Evolutionary conservation across 805 yeast species (phyloP), one percentile per base, ranked within the genome.

Genomic region (Nakazawaea ernobii): DNA sequence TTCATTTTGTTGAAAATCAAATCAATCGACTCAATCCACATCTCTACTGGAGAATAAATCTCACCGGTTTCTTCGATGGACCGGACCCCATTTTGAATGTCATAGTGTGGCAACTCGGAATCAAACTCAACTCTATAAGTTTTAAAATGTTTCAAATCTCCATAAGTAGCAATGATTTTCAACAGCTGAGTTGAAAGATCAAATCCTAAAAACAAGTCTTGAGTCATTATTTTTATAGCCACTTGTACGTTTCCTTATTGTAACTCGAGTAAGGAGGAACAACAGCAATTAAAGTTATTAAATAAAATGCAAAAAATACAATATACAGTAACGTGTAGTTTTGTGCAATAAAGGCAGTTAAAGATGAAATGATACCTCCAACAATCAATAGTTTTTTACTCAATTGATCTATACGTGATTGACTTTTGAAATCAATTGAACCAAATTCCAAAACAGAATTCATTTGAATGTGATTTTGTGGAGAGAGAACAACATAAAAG

Each of bases 161-260:
- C 73, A 59, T 80, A 69, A 30, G 86, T 77, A 26, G 84, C 82
- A 38, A 89, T 74, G 39, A 86, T 76, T 62, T 90, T 90, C 56
- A 91, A 67, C 59, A 89, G 96, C 61, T 90, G 97, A 13, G 97
- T 90, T 1, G 96, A 87, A 27, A 91, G 71, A 61, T 91, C 97
- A 56, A 89, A 79, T 1, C 97, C 97, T 50, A 86, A 63, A 58
- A 65, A 82, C 28, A 71, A 57, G 36, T 58, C 61, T 55, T 29
- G 30, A 44, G 51, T 50, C 46, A 52, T 33, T 27, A 29, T n/a
- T 20, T 52, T 39, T 58, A 53, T 32, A 77, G 68, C 79, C 82
- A 84, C 54, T 59, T 61, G 27, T 71, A 65, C 32, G 77, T 77
- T 49, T 75, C 60, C 54, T 68, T 65, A 44, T 70, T 82, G 59